Base-by-base conservation (phyloP, 192 early-diverging fungal genomes). In the Allomyces javanicus region DNA sequence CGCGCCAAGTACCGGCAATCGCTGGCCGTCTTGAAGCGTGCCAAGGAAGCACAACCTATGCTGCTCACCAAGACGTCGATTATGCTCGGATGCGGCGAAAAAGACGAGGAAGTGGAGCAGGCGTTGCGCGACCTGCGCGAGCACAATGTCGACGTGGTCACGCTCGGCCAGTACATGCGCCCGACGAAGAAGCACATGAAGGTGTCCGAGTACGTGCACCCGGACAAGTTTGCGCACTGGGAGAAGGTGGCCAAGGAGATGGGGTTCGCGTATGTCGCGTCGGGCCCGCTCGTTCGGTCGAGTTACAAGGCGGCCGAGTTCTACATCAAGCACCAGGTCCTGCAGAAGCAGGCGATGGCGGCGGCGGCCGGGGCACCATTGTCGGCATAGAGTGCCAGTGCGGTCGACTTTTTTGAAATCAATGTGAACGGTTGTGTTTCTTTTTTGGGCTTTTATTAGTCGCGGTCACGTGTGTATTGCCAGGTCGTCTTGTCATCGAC, bases 141-240 rank as follows among this genome's bases (percentile, higher is more conserved):
- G 24, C 78, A 84, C 17, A 81, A 87, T 55, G 93, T 96, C 24
- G 95, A 98, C 70, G 90, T 92, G 58, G 82, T 98, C 22, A 98
- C 95, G 11, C 77, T 98, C 66, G 95, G 95, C n/a, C 95, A 98
- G 75, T 98, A 98, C 73, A 98, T 98, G 95, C 83, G 91, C 62
- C 95, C 95, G n/a, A 96, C 95, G 24, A 98, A 96, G 81, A 87
- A 89, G 67, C 93, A 98, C 74, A 93, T 98, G 91, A 94, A 94
- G 80, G 89, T 96, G 23, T 81, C 89, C 65, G 92, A 93, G 71
- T 98, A 96, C 69, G 86, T 98, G 50, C 83, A 86, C 61, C 93
- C 93, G 5, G 86, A 89, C 62, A 91, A 90, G 72, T 98, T 94
- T 73, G 86, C 86, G 68, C 81, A 90, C 67, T 98, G 90, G 88